Base-by-base conservation (phyloP, 345 rosid genomes). In the Geranium brycei region DNA sequence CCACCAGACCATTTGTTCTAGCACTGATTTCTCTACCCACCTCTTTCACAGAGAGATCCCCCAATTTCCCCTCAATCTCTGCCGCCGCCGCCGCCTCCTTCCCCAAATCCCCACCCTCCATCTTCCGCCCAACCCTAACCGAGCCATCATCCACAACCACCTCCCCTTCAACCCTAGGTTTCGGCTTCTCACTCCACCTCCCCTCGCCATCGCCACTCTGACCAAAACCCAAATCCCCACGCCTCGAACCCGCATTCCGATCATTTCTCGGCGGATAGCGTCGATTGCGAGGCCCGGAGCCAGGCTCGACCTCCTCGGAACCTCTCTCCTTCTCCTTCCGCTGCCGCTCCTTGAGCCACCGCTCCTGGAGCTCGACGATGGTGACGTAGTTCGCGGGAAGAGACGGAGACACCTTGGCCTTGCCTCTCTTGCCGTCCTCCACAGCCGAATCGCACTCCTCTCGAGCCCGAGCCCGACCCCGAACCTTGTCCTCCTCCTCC, bases 311-410 rank as follows among this genome's bases (percentile, higher is more conserved):
- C 53, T 23, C 28, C 53, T 8, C 53, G 13, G 11, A 3, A 16
- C 59, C 18, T 57, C 59, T 13, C 59, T 53, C 65, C 35, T 55
- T 15, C 19, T 56, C 19, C 19, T 61, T 5, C 64, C 57, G 38
- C n/a, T 30, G 55, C 51, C 38, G 15, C 57, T 28, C 65, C 51
- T 51, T 59, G 13, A 15, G 60, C 69, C 72, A 55, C 12, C 64
- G 62, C 59, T 73, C 66, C 6, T 74, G 60, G 31, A 70, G 64
- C 60, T 74, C 71, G 31, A 31, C 60, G 30, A 74, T 64, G 32
- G 66, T 67, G 13, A 67, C 64, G 61, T 56, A 75, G 59, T 71
- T 68, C 11, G 67, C 17, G 0, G 74, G 74, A 65, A 65, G 6
- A 1, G 66, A 59, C 57, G 75, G 69, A 3, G 41, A 35, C 41